Evolutionary conservation across 2,329 filamentous ascomycete species (phyloP).

Genomic region (Periconia sp.): DNA sequence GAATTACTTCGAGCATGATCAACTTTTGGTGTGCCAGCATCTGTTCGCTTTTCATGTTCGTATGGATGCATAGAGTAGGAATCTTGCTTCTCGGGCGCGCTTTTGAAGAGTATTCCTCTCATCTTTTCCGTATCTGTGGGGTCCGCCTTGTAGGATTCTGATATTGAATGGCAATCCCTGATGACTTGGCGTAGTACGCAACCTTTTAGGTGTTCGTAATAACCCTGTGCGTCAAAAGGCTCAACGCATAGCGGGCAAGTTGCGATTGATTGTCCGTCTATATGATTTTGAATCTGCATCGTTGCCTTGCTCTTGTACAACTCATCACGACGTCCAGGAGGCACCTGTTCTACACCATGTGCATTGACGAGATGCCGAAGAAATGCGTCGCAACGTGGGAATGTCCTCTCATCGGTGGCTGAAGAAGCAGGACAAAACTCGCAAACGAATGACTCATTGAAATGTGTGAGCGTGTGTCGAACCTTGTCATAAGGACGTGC

Average conservation of each 20-base stretch:
- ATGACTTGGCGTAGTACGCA: slow-evolving; percentile 59
- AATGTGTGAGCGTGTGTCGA: slow-evolving; percentile 83
- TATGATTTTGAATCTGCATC: background rate
- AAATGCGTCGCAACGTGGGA: slow-evolving; percentile 88
- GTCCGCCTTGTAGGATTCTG: background rate
- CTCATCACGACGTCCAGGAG: slow-evolving; percentile 80
- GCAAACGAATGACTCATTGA: slow-evolving; percentile 93
- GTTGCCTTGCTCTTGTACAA: slow-evolving; percentile 64
- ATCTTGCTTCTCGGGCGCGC: no score
- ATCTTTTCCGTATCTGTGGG: background rate
- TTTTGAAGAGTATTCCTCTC: no score
- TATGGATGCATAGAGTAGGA: no score
- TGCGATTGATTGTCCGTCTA: slow-evolving; percentile 69
- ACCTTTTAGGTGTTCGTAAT: slow-evolving; percentile 85
- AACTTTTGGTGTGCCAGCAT: background rate
- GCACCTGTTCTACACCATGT: slow-evolving; percentile 83
- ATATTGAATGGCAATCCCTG: slow-evolving; percentile 4
- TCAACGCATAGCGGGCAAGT: slow-evolving; percentile 88
- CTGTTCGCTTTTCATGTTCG: background rate
- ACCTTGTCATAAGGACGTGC: slow-evolving; percentile 91
- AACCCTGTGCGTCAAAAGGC: slow-evolving; percentile 85
- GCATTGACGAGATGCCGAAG: slow-evolving; percentile 83
- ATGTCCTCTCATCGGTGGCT: slow-evolving; percentile 81
- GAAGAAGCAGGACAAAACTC: slow-evolving; percentile 84
- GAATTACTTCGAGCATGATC: background rate